These are phyloP conservation scores for Erigeron philadelphicus DNA, from an alignment of 140 eudicot genomes.

Conservation along the genomic window DNA sequence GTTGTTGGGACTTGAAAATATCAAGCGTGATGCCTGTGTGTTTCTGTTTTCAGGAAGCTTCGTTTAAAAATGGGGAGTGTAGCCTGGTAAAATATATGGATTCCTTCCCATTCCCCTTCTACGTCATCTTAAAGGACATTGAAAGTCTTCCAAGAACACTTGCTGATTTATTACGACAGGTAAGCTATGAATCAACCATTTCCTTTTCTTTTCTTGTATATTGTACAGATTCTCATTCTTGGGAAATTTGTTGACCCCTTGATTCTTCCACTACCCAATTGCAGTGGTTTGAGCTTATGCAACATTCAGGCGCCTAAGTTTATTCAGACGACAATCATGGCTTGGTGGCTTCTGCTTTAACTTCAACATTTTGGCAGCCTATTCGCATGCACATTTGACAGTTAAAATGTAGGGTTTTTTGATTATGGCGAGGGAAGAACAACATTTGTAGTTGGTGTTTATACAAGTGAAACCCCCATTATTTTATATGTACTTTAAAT, in stretches of 20 bases:
- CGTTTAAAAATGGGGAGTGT: slow-evolving; percentile 35
- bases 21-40: not conserved
- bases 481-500: too few relatives aligned
- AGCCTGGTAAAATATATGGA: slow-evolving; percentile 50
- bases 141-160: slow-evolving; percentile 92
- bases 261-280: not conserved
- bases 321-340: not conserved
- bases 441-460: not conserved
- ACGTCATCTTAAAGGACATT: slow-evolving; percentile 67
- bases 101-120: slow-evolving; percentile 88
- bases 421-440: slow-evolving; percentile 13
- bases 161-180: slow-evolving; percentile 93
- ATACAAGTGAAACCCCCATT: too few relatives aligned
- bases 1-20: too few relatives aligned
- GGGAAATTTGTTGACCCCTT: not conserved
- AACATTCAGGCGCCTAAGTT: slow-evolving; percentile 37
- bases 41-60: slow-evolving; percentile 49
- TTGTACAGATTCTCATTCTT: not conserved
- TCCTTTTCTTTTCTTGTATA: not conserved
- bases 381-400: slow-evolving; percentile 12
- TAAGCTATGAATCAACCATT: slow-evolving; percentile 25
- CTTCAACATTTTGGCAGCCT: not conserved
- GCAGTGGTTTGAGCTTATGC: slow-evolving; percentile 98
- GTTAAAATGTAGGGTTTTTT: slow-evolving; percentile 16
- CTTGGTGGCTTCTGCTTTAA: slow-evolving; percentile 10